phyloP scores from a whole-genome alignment of 2,329 filamentous ascomycete species.

The Aspergillus hiratsukae region DNA sequence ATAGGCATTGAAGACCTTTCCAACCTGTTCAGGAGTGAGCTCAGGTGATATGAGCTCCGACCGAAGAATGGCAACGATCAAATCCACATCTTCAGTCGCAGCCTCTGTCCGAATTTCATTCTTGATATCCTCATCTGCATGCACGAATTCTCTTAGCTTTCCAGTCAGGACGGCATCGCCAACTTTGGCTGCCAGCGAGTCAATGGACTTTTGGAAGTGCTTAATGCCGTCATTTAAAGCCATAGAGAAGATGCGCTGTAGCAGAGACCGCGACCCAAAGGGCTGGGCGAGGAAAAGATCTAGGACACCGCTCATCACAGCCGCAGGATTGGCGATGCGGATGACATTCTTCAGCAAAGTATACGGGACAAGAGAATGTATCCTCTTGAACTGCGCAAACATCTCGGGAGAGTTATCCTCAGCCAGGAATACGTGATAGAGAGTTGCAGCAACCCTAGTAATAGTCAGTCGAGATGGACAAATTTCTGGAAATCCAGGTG shows the following conservation, averaged over 20 bases:
- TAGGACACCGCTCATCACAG: constrained; percentile 92
- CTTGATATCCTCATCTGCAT: constrained; percentile 72
- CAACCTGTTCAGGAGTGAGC: constrained; percentile 70
- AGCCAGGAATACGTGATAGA: constrained; percentile 95
- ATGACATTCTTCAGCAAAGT: constrained; percentile 94
- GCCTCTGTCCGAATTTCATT: constrained; percentile 69
- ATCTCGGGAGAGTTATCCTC: constrained; percentile 97
- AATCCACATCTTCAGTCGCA: constrained; percentile 67
- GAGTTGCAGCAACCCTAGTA: constrained; percentile 73
- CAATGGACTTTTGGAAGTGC: constrained; percentile 80
- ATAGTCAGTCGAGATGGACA: constrained; percentile 7
- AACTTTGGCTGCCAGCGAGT: constrained; percentile 70
- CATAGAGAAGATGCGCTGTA: constrained; percentile 91
- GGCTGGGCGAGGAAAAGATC: constrained; percentile 95
- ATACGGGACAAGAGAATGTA: constrained; percentile 93
- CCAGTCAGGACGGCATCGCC: constrained; percentile 72
- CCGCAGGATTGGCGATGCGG: constrained; percentile 89
- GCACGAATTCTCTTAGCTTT: constrained; percentile 76
- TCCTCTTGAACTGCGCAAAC: constrained; percentile 88
- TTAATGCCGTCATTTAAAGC: constrained; percentile 87
- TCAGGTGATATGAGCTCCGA: constrained; percentile 71
- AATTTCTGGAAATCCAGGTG: neutral
- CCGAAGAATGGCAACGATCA: constrained; percentile 78
- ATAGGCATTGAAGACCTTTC: constrained; percentile 85
- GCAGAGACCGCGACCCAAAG: constrained; percentile 80